These are phyloP conservation scores for Plasmodium knowlesi DNA, from an alignment of 169 alveolate genomes.

Conservation along the genomic window DNA sequence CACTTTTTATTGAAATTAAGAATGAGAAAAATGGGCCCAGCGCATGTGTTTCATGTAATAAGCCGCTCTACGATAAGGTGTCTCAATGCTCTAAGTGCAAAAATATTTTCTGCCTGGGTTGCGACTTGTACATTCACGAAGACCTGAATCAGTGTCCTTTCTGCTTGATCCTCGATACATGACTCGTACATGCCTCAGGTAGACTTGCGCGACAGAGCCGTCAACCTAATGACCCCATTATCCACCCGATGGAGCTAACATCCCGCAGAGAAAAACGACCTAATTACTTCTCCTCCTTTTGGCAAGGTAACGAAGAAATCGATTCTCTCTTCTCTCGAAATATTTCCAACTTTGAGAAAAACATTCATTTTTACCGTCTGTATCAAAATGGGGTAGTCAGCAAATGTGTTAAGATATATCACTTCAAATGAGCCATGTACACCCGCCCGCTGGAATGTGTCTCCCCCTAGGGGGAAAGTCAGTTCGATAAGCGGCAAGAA, in stretches of 20 bases:
- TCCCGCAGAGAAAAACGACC: neutral
- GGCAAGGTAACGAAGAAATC: neutral
- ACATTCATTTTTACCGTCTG: neutral
- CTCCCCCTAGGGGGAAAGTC: neutral
- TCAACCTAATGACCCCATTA: neutral
- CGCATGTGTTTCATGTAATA: constrained; percentile 77
- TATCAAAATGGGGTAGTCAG: neutral
- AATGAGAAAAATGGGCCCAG: constrained; percentile 35
- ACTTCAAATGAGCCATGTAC: neutral
- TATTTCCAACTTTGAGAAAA: neutral
- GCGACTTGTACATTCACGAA: constrained; percentile 79
- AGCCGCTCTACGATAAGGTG: constrained; percentile 40
- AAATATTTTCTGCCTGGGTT: constrained; percentile 75
- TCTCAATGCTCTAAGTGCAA: constrained; percentile 80
- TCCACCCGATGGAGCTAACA: neutral
- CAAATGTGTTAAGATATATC: neutral
- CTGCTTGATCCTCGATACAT: constrained; percentile 63
- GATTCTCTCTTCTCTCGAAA: neutral
- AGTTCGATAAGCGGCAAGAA: neutral
- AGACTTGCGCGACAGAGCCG: neutral
- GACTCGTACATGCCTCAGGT: neutral
- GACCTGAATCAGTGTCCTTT: constrained; percentile 85
- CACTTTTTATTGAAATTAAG: constrained; percentile 36
- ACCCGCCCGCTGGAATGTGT: neutral
- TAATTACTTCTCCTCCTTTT: neutral